A percentile compares a stretch with the other conserved stretches of the same genome.
Conservation (phyloP, 208 protist species). For the Trypanosoma boissoni region DNA sequence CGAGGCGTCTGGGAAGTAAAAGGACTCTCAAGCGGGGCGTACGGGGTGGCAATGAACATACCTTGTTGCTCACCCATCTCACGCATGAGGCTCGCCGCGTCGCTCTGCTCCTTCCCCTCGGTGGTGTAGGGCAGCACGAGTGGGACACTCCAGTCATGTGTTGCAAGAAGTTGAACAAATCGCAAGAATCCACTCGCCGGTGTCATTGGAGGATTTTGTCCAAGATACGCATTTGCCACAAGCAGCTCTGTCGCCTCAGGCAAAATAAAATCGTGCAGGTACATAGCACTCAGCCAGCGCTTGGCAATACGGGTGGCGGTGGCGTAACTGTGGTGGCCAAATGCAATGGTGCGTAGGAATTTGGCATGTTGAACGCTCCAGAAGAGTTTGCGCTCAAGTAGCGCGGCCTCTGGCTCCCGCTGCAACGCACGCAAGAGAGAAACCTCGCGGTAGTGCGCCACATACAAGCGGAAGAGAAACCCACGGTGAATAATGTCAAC, state of each 20-base stretch:
- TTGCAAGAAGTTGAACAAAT: conserved; percentile 75
- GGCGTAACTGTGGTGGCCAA: conserved; percentile 73
- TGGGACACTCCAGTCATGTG: conserved; percentile 70
- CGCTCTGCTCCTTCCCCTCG: conserved; percentile 38
- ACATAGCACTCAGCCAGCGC: conserved; percentile 80
- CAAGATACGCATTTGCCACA: conserved; percentile 74
- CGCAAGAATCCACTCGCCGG: conserved; percentile 69
- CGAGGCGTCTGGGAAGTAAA: conserved; percentile 82
- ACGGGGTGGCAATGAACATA: conserved; percentile 83
- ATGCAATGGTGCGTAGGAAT: conserved; percentile 69
- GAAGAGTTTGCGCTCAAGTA: conserved; percentile 83
- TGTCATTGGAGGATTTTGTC: conserved; percentile 45
- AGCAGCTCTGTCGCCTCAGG: conserved; percentile 84
- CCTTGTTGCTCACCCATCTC: conserved; percentile 58
- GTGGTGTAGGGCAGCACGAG: conserved; percentile 73
- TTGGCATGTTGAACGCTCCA: conserved; percentile 85
- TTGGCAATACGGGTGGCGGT: conserved; percentile 70
- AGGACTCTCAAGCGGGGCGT: conserved; percentile 67
- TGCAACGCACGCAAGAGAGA: conserved; percentile 73
- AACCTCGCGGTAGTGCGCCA: conserved; percentile 86
- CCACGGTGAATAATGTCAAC: conserved; percentile 80
- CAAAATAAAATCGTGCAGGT: conserved; percentile 75
- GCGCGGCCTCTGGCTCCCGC: conserved; percentile 56
- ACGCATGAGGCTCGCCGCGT: conserved; percentile 47
- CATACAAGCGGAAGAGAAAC: conserved; percentile 84